Percentiles rank a stretch among this genome's conserved stretches.
Conservation (phyloP, 352 stramenopile genomes). For the Globisporangium radiosum region DNA sequence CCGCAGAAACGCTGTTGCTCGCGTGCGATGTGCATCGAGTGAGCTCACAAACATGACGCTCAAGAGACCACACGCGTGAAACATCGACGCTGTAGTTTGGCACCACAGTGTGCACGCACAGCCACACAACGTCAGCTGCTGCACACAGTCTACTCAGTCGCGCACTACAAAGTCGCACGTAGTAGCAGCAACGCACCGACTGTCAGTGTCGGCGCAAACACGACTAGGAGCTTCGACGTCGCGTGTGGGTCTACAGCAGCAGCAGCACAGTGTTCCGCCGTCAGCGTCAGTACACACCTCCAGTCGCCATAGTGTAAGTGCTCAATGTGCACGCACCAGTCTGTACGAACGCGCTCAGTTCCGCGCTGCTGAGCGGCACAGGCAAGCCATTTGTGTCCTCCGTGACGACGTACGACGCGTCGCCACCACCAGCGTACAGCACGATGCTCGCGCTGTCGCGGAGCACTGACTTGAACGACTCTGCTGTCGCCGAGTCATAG, state of each 20-base stretch:
- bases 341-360: conserved; percentile 22
- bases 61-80: conserved; percentile 35
- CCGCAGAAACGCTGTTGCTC: conserved; percentile 45
- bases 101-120: no score
- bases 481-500: conserved; percentile 24
- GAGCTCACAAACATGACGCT: conserved; percentile 60
- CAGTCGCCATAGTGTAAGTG: no score
- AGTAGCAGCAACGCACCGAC: neutral
- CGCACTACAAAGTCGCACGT: no score
- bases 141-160: neutral
- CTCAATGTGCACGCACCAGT: conserved; percentile 14
- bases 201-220: neutral
- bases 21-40: conserved; percentile 20
- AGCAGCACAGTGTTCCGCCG: no score
- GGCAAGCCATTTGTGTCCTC: conserved; percentile 31
- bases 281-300: no score
- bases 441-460: conserved; percentile 25
- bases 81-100: conserved; percentile 27
- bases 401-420: conserved; percentile 24
- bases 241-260: no score
- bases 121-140: no score
- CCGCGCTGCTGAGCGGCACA: conserved; percentile 19
- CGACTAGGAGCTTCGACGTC: neutral
- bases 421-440: conserved; percentile 34
- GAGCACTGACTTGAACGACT: conserved; percentile 27